Percentiles rank a stretch among this genome's conserved stretches.
These are phyloP conservation scores for Fermentozyma sake DNA, from an alignment of 1,139 yeast genomes.

Conservation along the genomic window DNA sequence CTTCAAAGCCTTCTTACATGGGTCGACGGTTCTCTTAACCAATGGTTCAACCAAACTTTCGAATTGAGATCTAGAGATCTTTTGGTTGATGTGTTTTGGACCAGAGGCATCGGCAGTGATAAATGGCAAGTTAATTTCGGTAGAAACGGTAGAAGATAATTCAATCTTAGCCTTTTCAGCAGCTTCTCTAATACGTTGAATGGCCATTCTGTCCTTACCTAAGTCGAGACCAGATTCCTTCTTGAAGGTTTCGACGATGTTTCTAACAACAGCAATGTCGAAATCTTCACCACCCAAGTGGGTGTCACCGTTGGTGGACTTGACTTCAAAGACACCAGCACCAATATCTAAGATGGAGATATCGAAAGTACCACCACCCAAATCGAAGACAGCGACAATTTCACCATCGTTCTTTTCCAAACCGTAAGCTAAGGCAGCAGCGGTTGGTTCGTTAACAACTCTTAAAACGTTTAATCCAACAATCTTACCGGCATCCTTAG, in stretches of 20 bases:
- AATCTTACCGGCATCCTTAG: slow-evolving; percentile 97
- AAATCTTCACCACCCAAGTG: slow-evolving; percentile 92
- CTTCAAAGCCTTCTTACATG: slow-evolving; percentile 97
- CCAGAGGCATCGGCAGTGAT: slow-evolving; percentile 95
- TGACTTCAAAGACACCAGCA: slow-evolving; percentile 84
- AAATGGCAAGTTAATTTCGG: slow-evolving; percentile 96
- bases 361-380: slow-evolving; percentile 90
- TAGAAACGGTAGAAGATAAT: slow-evolving; percentile 87
- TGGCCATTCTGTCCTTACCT: slow-evolving; percentile 93
- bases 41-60: slow-evolving; percentile 88
- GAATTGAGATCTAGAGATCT: slow-evolving; percentile 88
- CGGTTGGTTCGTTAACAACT: slow-evolving; percentile 98
- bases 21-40: slow-evolving; percentile 90
- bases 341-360: slow-evolving; percentile 80
- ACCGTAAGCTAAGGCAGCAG: slow-evolving; percentile 98
- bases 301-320: slow-evolving; percentile 86
- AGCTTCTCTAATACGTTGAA: slow-evolving; percentile 99
- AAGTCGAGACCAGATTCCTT: slow-evolving; percentile 88
- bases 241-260: slow-evolving; percentile 89
- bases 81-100: slow-evolving; percentile 96
- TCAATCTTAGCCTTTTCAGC: slow-evolving; percentile 99
- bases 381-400: slow-evolving; percentile 80
- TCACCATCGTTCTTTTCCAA: slow-evolving; percentile 76
- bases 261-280: slow-evolving; percentile 79
- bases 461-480: slow-evolving; percentile 94